These are phyloP conservation scores for Priceomyces castillae DNA, from an alignment of 805 yeast species.

Conservation along the genomic window DNA sequence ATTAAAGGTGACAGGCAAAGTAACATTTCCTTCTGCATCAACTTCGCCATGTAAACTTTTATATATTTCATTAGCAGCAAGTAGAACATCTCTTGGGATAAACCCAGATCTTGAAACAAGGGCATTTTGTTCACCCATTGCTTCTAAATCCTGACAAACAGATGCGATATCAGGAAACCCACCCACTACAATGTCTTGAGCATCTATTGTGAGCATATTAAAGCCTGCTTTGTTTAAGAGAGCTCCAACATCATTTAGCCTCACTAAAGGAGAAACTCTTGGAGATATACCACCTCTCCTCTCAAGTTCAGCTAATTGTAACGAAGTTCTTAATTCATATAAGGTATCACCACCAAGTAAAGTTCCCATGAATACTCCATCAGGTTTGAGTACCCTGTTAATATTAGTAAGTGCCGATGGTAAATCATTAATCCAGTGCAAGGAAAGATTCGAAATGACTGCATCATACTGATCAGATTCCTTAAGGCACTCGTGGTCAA, in stretches of 20 bases:
- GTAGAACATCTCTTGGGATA: conserved; percentile 55
- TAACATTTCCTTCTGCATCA: conserved; percentile 42
- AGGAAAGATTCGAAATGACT: conserved; percentile 65
- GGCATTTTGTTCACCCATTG: conserved; percentile 85
- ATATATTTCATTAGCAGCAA: conserved; percentile 79
- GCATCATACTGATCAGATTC: conserved; percentile 55
- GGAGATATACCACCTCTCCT: conserved; percentile 78
- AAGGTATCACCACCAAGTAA: conserved; percentile 83
- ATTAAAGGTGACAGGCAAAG: conserved; percentile 77
- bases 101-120: conserved; percentile 45
- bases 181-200: conserved; percentile 76
- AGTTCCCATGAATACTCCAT: conserved; percentile 78
- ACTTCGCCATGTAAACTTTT: conserved; percentile 64
- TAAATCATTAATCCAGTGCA: conserved; percentile 88
- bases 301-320: conserved; percentile 82
- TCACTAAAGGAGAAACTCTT: conserved; percentile 76
- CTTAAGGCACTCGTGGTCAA: conserved; percentile 41
- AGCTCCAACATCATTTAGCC: conserved; percentile 71
- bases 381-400: conserved; percentile 63
- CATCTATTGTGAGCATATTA: conserved; percentile 77
- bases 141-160: conserved; percentile 65
- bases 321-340: conserved; percentile 75
- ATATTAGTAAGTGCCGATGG: conserved; percentile 60
- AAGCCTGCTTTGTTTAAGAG: conserved; percentile 73
- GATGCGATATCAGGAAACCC: conserved; percentile 69